Conservation (phyloP, 163 green algal genomes). For the Scenedesmus sp. region DNA sequence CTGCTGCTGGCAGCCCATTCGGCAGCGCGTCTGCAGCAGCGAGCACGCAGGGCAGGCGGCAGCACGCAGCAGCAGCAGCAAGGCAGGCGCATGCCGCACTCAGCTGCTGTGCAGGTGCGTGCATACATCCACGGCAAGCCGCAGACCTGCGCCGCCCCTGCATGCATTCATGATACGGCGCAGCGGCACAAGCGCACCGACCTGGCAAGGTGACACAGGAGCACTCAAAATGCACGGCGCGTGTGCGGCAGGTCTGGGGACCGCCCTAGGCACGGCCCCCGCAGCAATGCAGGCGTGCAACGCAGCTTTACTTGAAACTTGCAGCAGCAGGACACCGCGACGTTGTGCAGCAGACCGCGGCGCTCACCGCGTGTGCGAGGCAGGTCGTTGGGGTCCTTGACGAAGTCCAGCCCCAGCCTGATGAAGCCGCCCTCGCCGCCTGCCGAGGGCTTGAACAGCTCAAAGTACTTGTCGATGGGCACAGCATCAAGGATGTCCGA, state of each 20-base stretch:
- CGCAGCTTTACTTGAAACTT: too few relatives aligned
- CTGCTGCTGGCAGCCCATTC: slow-evolving; percentile 36
- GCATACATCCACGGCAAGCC: not conserved
- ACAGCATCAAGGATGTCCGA: slow-evolving; percentile 93
- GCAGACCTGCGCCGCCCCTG: not conserved
- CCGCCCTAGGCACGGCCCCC: too few relatives aligned
- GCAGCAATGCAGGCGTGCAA: too few relatives aligned
- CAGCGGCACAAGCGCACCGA: too few relatives aligned
- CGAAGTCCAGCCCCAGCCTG: slow-evolving; percentile 77
- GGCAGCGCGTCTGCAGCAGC: slow-evolving; percentile 24
- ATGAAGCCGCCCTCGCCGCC: slow-evolving; percentile 89
- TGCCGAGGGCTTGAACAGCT: slow-evolving; percentile 92
- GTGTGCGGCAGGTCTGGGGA: too few relatives aligned
- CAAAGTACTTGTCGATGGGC: slow-evolving; percentile 97
- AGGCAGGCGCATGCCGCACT: not conserved
- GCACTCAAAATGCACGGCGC: too few relatives aligned
- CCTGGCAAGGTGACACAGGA: too few relatives aligned
- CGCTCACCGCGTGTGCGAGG: not conserved
- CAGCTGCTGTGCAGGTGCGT: not conserved
- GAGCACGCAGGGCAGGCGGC: not conserved
- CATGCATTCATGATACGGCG: too few relatives aligned
- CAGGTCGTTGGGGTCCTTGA: slow-evolving; percentile 58
- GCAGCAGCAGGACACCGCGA: too few relatives aligned
- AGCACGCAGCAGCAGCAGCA: not conserved
- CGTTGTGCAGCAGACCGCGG: not conserved